A percentile compares a stretch with the other conserved stretches of the same genome.
Conservation (phyloP, 331 rosid species). For the Saraca asoca region DNA sequence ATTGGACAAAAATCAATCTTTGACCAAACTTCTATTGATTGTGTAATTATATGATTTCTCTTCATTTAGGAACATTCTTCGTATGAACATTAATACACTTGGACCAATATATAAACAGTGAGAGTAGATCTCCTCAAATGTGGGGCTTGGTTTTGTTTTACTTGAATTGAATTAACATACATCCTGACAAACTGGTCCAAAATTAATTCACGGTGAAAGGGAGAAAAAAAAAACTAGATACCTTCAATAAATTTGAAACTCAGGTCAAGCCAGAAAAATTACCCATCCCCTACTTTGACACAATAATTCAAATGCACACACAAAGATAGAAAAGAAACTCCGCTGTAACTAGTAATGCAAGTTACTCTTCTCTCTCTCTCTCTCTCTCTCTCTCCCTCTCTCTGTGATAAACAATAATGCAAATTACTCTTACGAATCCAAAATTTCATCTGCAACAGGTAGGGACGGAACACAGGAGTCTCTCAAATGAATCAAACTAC, state of each 20-base stretch:
- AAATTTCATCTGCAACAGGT: constrained; percentile 20
- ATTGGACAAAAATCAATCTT: constrained; percentile 65
- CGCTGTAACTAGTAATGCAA: constrained; percentile 29
- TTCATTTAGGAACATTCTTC: constrained; percentile 56
- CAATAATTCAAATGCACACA: constrained; percentile 9
- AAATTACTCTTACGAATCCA: constrained; percentile 29
- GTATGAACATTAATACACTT: constrained; percentile 66
- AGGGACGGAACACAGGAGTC: not conserved
- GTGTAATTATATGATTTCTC: constrained; percentile 72
- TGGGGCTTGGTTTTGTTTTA: constrained; percentile 98
- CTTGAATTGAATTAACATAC: constrained; percentile 95
- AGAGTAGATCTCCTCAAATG: constrained; percentile 70
- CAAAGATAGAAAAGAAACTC: constrained; percentile 6
- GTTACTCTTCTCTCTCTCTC: too few relatives aligned
- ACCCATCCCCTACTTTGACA: constrained; percentile 40
- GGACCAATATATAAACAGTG: constrained; percentile 75
- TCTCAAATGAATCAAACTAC: too few relatives aligned
- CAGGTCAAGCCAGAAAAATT: constrained; percentile 24
- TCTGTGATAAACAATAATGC: constrained; percentile 31
- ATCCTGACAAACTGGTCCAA: constrained; percentile 99
- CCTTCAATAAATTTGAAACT: constrained; percentile 28
- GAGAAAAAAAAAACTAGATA: constrained; percentile 33
- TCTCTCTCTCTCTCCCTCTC: too few relatives aligned
- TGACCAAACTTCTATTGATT: constrained; percentile 72
- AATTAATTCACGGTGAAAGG: constrained; percentile 55